phyloP scores from a whole-genome alignment of 2,329 filamentous ascomycete species.

The Reticulascus tulasneorum region DNA sequence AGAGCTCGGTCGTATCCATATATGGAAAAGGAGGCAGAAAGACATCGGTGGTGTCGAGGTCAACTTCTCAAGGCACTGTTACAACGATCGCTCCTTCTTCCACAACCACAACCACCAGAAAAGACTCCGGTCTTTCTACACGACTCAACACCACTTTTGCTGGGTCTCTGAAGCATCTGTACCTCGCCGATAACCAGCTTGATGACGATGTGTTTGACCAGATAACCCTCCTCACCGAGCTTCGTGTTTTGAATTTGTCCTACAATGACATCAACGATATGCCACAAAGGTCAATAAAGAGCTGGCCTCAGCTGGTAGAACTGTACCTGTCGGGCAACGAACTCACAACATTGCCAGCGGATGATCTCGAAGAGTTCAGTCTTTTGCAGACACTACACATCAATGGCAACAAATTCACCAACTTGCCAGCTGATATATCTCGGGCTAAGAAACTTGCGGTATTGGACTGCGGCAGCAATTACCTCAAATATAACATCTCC shows the following conservation, averaged over 20 bases:
- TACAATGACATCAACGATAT: conserved; percentile 95
- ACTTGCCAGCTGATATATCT: conserved; percentile 89
- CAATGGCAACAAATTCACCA: conserved; percentile 97
- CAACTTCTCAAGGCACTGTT: conserved; percentile 41
- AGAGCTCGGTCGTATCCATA: conserved; percentile 79
- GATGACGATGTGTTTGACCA: conserved; percentile 96
- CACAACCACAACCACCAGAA: conserved; percentile 61
- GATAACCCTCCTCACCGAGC: conserved; percentile 73
- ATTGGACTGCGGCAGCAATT: conserved; percentile 92
- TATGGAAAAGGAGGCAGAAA: conserved; percentile 78
- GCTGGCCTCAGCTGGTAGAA: conserved; percentile 86
- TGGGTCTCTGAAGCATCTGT: conserved; percentile 76
- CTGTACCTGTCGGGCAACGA: conserved; percentile 95
- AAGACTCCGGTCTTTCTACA: conserved; percentile 84
- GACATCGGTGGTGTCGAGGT: conserved; percentile 74
- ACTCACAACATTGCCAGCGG: conserved; percentile 82
- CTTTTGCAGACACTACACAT: conserved; percentile 87
- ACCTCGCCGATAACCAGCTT: conserved; percentile 88
- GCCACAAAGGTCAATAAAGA: conserved; percentile 80
- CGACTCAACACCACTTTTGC: conserved; percentile 83
- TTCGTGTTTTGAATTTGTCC: conserved; percentile 86
- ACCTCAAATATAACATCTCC: conserved; percentile 95
- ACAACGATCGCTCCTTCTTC: conserved; percentile 49
- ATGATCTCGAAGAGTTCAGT: conserved; percentile 88
- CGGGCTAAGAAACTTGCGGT: conserved; percentile 89